These are phyloP conservation scores for Beauveria bassiana DNA, from an alignment of 2,329 filamentous ascomycete species.

Conservation along the genomic window DNA sequence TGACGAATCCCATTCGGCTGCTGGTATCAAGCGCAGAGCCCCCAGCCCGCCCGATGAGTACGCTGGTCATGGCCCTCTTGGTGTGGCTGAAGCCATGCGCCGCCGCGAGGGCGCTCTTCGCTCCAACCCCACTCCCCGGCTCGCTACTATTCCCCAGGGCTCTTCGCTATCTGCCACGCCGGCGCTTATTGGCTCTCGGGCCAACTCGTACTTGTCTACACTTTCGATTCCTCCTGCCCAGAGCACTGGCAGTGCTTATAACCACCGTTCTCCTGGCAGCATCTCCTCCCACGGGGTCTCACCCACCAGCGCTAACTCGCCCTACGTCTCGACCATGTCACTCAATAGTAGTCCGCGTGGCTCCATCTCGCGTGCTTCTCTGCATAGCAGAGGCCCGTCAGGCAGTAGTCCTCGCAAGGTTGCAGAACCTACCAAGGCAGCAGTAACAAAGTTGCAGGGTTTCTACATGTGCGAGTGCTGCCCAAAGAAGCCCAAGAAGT, in stretches of 20 bases:
- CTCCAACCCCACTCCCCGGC: conserved; percentile 45
- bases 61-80: conserved; percentile 28
- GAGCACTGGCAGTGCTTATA: conserved; percentile 26
- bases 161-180: conserved; percentile 37
- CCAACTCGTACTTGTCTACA: conserved; percentile 40
- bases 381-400: conserved; percentile 40
- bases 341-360: conserved; percentile 42
- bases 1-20: conserved; percentile 35
- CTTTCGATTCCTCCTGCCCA: conserved; percentile 35
- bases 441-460: conserved; percentile 41
- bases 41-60: conserved; percentile 47
- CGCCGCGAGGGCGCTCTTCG: conserved; percentile 41
- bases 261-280: conserved; percentile 36
- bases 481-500: conserved; percentile 94
- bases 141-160: conserved; percentile 38
- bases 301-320: conserved; percentile 41
- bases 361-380: conserved; percentile 33
- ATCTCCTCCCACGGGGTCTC: conserved; percentile 43
- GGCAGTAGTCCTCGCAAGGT: conserved; percentile 44
- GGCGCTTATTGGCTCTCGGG: conserved; percentile 30
- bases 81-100: conserved; percentile 37
- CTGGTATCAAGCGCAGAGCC: conserved; percentile 47
- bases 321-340: conserved; percentile 41
- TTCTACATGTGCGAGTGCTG: conserved; percentile 81
- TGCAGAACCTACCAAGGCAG: conserved; percentile 40